Percentiles rank a stretch among this genome's conserved stretches.
Conservation (phyloP, 2,329 filamentous ascomycete genomes). For the Talaromyces sp. region DNA sequence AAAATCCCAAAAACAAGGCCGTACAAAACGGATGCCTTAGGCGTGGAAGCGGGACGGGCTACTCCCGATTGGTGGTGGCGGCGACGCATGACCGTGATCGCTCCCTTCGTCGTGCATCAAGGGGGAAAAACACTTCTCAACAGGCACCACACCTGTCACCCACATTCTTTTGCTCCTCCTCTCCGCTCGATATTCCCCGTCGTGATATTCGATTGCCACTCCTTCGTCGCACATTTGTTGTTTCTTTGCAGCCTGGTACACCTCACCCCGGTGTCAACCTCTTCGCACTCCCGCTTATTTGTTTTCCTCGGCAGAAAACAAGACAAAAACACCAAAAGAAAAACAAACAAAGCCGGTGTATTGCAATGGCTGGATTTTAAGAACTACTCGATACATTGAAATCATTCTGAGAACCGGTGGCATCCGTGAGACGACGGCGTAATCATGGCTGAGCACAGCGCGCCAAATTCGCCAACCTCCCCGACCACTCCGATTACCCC, state of each 20-base stretch:
- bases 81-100: background rate
- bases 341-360: background rate
- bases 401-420: background rate
- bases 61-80: background rate
- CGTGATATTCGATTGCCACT: background rate
- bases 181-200: background rate
- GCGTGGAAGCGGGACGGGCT: background rate
- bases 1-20: background rate
- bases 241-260: background rate
- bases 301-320: background rate
- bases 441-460: slow-evolving; percentile 9
- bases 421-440: background rate
- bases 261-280: background rate
- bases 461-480: slow-evolving; percentile 1
- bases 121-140: background rate
- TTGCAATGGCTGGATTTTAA: background rate
- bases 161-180: background rate
- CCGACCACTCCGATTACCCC: slow-evolving; percentile 8
- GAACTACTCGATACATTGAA: background rate
- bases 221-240: background rate
- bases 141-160: background rate
- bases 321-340: background rate
- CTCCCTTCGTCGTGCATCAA: background rate
- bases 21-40: background rate
- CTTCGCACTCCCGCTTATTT: background rate